phyloP scores from a whole-genome alignment of 371 early-diverging fungal genomes.

The Mucor mucedo region DNA sequence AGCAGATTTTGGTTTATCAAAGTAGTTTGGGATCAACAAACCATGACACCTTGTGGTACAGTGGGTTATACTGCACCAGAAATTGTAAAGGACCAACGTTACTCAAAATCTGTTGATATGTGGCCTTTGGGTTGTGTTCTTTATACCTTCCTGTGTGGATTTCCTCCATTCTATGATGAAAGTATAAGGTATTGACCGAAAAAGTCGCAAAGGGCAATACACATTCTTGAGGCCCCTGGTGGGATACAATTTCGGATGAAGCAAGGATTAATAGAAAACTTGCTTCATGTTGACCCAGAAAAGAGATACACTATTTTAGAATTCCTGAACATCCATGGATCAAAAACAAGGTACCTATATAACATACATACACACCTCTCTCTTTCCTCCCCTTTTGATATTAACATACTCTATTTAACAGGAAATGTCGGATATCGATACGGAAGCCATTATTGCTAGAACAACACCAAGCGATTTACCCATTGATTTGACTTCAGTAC shows the following conservation, averaged over 20 bases:
- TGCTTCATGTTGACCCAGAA: constrained; percentile 63
- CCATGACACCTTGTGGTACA: constrained; percentile 92
- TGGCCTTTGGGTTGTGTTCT: constrained; percentile 95
- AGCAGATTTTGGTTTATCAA: constrained; percentile 87
- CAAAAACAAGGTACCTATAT: constrained; percentile 37
- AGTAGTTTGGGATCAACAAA: constrained; percentile 82
- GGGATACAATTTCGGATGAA: constrained; percentile 69
- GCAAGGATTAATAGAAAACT: constrained; percentile 76
- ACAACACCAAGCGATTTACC: constrained; percentile 1
- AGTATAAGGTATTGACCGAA: constrained; percentile 59
- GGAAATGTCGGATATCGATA: constrained; percentile 13
- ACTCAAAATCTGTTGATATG: constrained; percentile 89
- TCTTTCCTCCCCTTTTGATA: neutral
- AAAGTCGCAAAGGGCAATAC: constrained; percentile 68
- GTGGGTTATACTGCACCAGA: constrained; percentile 94
- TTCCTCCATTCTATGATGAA: constrained; percentile 89
- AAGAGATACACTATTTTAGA: constrained; percentile 60
- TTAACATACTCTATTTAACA: neutral
- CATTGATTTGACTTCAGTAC: constrained; percentile 10
- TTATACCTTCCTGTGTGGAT: constrained; percentile 88
- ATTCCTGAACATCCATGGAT: constrained; percentile 86
- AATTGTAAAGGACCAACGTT: constrained; percentile 82
- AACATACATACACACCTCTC: too few relatives aligned
- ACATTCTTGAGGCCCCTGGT: constrained; percentile 77
- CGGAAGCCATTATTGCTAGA: constrained; percentile 12